Base-by-base conservation (phyloP, 1,139 yeast genomes). In the Eremothecium sinecaudum region DNA sequence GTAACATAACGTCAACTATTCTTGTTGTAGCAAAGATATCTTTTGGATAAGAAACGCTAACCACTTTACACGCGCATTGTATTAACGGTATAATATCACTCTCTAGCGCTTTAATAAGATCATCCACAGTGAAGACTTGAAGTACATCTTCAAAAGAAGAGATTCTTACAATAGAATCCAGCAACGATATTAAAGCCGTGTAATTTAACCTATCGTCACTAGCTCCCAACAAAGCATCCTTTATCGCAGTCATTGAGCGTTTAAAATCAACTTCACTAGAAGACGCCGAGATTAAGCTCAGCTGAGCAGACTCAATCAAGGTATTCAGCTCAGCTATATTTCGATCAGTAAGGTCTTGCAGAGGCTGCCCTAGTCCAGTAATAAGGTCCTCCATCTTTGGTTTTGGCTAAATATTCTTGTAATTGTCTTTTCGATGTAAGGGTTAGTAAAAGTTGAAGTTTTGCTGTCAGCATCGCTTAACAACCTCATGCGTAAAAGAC, bases 1-100 rank as follows among this genome's bases (percentile, higher is more conserved):
- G 38, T 13, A 61, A 20, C 6, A 52, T 24, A 1, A 43, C 40
- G 18, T 56, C 59, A 6, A 58, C 31, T 2, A 61, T 34, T 18
- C 40, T 48, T 1, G 58, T 49, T 16, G 52, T 44, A 1, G 63
- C 52, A 13, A 60, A 39, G 11, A 56, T 37, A 17, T 58, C 63
- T 23, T 50, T 49, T 2, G 65, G 65, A 17, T 48, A 40, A 0
- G 65, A 59, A 19, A 41, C 48, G 4, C 50, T 38, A 10, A 60
- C 38, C 10, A 60, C 54, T 29, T 48, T 51, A 35, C 62, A 43
- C 1, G 61, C 59, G 4, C 56, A 36, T 10, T 42, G 46, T 9
- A 53, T 47, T 13, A 62, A 35, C 10, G 49, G 43, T 2, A 40
- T 36, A 14, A 50, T 43, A 2, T 40, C 37, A 2, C 65, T 56